A percentile compares a stretch with the other conserved stretches of the same genome.
Conservation (phyloP, 169 alveolate genomes). For the Plasmodium gallinaceum region DNA sequence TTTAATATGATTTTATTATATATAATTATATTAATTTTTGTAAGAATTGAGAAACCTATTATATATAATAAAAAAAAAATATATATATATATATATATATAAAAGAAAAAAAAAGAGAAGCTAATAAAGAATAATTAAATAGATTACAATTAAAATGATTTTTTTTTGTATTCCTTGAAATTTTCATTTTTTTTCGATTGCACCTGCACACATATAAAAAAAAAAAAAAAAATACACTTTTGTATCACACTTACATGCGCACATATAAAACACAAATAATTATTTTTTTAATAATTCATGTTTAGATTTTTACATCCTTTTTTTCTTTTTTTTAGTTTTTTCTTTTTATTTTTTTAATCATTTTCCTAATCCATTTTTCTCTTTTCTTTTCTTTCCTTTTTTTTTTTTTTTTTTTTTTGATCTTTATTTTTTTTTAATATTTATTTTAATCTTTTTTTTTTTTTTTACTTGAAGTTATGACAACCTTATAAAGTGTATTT, state of each 20-base stretch:
- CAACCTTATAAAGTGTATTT: conserved; percentile 24
- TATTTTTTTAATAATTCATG: neutral
- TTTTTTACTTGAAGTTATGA: conserved; percentile 12
- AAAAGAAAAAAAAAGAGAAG: neutral
- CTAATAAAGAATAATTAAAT: conserved; percentile 1
- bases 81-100: too few species aligned
- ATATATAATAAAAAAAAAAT: neutral
- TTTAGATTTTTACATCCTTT: neutral
- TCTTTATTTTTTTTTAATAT: conserved; percentile 1
- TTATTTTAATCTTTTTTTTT: conserved; percentile 8
- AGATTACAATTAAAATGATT: neutral
- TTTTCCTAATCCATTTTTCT: conserved; percentile 1
- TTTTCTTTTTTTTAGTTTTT: neutral
- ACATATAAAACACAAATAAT: conserved; percentile 8
- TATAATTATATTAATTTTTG: too few species aligned
- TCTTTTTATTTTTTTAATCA: neutral
- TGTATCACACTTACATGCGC: conserved; percentile 30
- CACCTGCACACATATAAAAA: conserved; percentile 63
- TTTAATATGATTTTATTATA: too few species aligned
- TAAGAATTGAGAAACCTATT: neutral
- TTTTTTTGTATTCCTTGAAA: conserved; percentile 25
- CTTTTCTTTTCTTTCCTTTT: conserved; percentile 38
- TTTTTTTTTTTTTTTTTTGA: conserved; percentile 3
- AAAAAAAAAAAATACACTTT: too few species aligned
- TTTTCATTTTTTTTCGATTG: neutral